phyloP scores from a whole-genome alignment of 495 filamentous ascomycete genomes.

The Friedmanniomyces simplex region DNA sequence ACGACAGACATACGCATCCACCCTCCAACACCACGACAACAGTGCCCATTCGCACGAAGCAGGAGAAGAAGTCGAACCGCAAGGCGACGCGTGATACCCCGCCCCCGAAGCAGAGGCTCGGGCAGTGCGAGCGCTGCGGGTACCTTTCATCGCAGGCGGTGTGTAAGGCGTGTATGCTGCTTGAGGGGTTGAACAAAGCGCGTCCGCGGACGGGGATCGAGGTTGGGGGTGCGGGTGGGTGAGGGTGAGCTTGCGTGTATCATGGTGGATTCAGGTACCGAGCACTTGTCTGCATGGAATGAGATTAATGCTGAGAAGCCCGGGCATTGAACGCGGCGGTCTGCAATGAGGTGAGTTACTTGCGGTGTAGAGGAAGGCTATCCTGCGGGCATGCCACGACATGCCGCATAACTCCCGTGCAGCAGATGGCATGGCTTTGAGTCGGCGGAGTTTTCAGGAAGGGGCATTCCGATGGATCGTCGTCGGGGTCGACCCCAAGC shows the following conservation, averaged over 20 bases:
- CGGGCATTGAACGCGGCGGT: neutral
- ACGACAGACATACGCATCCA: conserved; percentile 4
- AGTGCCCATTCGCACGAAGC: conserved; percentile 13
- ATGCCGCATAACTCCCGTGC: neutral
- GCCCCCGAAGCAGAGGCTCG: conserved; percentile 56
- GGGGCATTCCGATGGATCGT: neutral
- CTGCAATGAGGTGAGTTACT: too few relatives aligned
- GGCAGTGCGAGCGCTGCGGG: conserved; percentile 76
- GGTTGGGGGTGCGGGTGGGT: conserved; percentile 29
- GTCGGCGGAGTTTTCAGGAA: neutral
- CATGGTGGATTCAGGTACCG: too few relatives aligned
- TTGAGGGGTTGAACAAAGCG: conserved; percentile 88
- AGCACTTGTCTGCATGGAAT: too few relatives aligned
- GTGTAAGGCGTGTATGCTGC: conserved; percentile 85
- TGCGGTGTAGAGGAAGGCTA: neutral
- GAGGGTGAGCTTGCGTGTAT: neutral
- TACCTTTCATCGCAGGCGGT: conserved; percentile 93
- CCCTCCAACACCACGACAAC: neutral
- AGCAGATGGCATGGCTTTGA: neutral
- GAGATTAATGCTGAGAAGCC: neutral
- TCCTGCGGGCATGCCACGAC: neutral
- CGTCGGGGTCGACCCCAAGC: neutral
- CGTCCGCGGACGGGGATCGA: conserved; percentile 62
- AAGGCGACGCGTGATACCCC: conserved; percentile 26
- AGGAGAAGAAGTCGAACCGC: conserved; percentile 11